Conservation (phyloP, 139 green algal genomes). For the Picochlorum sp. region DNA sequence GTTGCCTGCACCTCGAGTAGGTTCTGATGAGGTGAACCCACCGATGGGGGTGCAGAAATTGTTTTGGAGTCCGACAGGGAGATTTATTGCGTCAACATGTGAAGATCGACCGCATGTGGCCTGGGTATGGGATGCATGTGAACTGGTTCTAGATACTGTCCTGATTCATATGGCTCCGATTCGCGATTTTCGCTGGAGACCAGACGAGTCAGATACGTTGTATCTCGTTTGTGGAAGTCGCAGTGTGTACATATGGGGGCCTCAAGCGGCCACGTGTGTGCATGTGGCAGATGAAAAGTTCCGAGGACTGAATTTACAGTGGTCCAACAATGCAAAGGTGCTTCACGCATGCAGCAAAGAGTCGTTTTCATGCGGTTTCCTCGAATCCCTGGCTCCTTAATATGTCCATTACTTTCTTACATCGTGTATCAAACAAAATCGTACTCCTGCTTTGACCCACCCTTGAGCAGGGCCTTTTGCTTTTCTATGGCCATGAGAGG, state of each 20-base stretch:
- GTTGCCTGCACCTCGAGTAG: slow-evolving; percentile 27
- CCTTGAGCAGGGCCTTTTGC: slow-evolving; percentile 11
- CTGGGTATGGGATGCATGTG: slow-evolving; percentile 73
- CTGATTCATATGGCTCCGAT: slow-evolving; percentile 54
- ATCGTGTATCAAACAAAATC: slow-evolving; percentile 11
- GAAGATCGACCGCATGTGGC: slow-evolving; percentile 55
- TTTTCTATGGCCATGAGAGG: slow-evolving; percentile 47
- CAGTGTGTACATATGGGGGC: slow-evolving; percentile 75
- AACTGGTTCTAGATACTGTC: slow-evolving; percentile 51
- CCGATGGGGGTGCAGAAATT: slow-evolving; percentile 57
- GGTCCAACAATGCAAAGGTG: slow-evolving; percentile 33
- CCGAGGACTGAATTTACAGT: slow-evolving; percentile 36
- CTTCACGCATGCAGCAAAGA: slow-evolving; percentile 51
- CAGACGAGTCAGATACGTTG: slow-evolving; percentile 31
- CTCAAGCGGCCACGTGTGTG: slow-evolving; percentile 67
- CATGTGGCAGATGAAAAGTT: slow-evolving; percentile 67
- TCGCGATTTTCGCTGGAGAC: slow-evolving; percentile 44
- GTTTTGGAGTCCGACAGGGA: slow-evolving; percentile 55
- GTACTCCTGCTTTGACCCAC: neutral
- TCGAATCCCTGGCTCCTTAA: slow-evolving; percentile 7
- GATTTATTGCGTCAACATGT: slow-evolving; percentile 62
- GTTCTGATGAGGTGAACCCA: slow-evolving; percentile 50
- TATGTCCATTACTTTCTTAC: slow-evolving; percentile 7
- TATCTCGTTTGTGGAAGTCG: slow-evolving; percentile 37
- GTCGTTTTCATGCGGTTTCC: slow-evolving; percentile 62